Conservation (phyloP, 108 stramenopile species). For the Thalassiosira profunda region DNA sequence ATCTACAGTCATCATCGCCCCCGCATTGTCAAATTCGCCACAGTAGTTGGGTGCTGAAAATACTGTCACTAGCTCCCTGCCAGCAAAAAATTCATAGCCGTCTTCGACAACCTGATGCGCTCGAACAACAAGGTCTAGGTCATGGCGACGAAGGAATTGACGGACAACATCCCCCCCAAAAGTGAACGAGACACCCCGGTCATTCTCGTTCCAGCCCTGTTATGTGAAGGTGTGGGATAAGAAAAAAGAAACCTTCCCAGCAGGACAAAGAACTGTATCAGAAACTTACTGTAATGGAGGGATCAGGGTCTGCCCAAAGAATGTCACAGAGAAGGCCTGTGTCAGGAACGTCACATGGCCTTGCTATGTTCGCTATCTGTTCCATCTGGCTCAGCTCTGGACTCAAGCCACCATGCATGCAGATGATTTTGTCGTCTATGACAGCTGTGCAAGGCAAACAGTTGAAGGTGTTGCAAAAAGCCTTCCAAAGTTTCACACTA, state of each 20-base stretch:
- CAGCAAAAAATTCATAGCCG: constrained; percentile 99
- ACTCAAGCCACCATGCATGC: constrained; percentile 98
- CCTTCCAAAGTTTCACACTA: constrained; percentile 99
- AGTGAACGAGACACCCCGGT: constrained; percentile 99
- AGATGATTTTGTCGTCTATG: constrained; percentile 99
- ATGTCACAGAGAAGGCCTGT: constrained; percentile 99
- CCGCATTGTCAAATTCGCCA: constrained; percentile 99
- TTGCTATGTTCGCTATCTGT: constrained; percentile 95
- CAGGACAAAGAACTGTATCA: constrained; percentile 1
- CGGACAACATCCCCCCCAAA: constrained; percentile 99
- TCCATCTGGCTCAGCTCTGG: constrained; percentile 98
- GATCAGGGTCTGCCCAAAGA: constrained; percentile 99
- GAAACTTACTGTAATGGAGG: constrained; percentile 87
- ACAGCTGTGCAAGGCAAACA: constrained; percentile 98
- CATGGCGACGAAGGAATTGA: constrained; percentile 97
- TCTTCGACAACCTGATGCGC: constrained; percentile 99
- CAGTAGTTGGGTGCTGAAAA: constrained; percentile 99
- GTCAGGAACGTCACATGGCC: constrained; percentile 99
- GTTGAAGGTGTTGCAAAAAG: constrained; percentile 99
- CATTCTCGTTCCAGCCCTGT: constrained; percentile 99
- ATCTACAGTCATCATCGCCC: constrained; percentile 98
- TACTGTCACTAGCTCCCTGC: constrained; percentile 97
- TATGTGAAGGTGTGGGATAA: neutral
- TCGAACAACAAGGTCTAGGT: constrained; percentile 98
- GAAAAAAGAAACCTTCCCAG: no score